Evolutionary conservation across 805 yeast genomes (phyloP), one percentile per base, ranked within the genome.

Genomic region (Lachancea cidri): DNA sequence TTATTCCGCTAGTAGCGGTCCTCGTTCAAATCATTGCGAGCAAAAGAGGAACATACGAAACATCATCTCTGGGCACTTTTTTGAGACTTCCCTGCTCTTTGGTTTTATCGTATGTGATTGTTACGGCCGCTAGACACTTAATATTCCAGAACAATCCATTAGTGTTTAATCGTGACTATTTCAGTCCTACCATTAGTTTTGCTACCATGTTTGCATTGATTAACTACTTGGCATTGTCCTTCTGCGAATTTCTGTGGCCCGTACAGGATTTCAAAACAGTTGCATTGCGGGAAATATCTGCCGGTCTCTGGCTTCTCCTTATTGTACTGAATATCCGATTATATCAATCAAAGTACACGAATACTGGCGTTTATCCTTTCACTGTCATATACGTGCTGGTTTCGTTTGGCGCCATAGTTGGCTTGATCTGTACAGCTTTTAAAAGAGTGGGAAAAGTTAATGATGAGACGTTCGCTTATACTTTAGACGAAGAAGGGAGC

Each of bases 71-170:
- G 29, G 17, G 42, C 11, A 46, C 57, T 3, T 71, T 75, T 70
- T 47, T 76, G 16, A 72, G 88, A 49, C 70, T 81, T 25, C 89
- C 95, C 1, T 31, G 80, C 4, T 70, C 88, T 15, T 50, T 81
- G 14, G 53, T 58, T 0, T 38, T 74, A 6, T 74, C 91, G 0
- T 50, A 62, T 9, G 49, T 69, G 13, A 48, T 67, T 11, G 58
- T 74, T 0, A 50, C 52, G 25, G 49, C 63, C 35, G 55, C 68
- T 9, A 57, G 73, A 49, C 54, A 71, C 49, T 54, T 72, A 57
- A 50, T 80, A 47, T 47, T 62, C 49, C 44, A 59, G 25, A 42
- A 56, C 38, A 75, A 77, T 65, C 79, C 80, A 4, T 58, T 68
- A 39, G 52, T 78, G 13, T 58, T 77, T n/a, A 76, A 82, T 2